phyloP scores from a whole-genome alignment of 495 filamentous ascomycete genomes.

The Penicillium soppii region DNA sequence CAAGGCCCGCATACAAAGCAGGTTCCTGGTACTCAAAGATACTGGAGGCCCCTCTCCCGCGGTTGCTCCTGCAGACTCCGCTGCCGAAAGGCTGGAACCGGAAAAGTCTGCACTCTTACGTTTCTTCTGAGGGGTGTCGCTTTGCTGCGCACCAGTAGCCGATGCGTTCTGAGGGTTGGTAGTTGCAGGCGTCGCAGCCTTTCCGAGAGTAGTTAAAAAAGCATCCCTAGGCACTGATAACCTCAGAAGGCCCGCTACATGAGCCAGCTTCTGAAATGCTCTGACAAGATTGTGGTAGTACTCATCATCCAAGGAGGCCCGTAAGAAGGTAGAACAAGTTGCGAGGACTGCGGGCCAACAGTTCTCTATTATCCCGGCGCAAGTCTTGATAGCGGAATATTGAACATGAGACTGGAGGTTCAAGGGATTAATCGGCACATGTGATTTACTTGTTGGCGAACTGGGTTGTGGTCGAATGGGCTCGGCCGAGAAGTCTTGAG shows the following conservation, averaged over 20 bases:
- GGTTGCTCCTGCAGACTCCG: conserved; percentile 19
- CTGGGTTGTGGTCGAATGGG: conserved; percentile 26
- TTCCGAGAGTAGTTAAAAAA: conserved; percentile 89
- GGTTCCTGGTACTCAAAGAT: conserved; percentile 80
- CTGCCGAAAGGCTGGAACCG: conserved; percentile 14
- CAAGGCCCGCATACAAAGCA: conserved; percentile 84
- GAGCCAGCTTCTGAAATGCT: conserved; percentile 91
- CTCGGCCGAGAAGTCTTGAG: conserved; percentile 41
- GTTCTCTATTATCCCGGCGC: conserved; percentile 78
- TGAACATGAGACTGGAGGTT: conserved; percentile 68
- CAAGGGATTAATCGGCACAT: conserved; percentile 79
- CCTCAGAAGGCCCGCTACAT: conserved; percentile 86
- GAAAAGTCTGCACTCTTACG: conserved; percentile 28
- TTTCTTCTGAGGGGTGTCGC: conserved; percentile 39
- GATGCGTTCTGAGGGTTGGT: conserved; percentile 45
- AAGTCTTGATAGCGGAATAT: conserved; percentile 66
- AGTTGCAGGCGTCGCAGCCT: conserved; percentile 83
- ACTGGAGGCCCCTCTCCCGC: conserved; percentile 28
- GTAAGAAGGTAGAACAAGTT: conserved; percentile 90
- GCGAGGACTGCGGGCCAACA: conserved; percentile 97
- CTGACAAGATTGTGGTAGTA: conserved; percentile 92
- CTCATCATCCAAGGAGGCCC: conserved; percentile 88
- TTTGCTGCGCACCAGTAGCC: conserved; percentile 19
- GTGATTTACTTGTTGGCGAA: conserved; percentile 52
- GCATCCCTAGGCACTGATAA: conserved; percentile 87